These are phyloP conservation scores for Penicillium decumbens DNA, from an alignment of 2,329 filamentous ascomycete species.

Conservation along the genomic window DNA sequence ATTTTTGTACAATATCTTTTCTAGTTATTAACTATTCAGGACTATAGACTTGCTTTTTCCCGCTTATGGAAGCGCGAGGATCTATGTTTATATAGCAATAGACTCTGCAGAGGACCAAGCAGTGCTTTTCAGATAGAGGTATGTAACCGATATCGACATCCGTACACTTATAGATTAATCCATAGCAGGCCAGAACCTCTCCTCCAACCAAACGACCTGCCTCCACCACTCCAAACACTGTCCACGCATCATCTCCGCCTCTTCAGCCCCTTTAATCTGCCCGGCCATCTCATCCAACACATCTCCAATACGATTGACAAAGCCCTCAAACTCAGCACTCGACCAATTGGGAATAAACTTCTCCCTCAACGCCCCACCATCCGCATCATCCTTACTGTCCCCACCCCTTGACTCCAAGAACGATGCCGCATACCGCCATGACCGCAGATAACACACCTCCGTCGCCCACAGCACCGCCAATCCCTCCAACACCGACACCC, in stretches of 20 bases:
- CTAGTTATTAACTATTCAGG: too few species aligned
- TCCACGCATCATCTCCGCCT: conserved; percentile 38
- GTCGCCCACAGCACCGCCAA: conserved; percentile 73
- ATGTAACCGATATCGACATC: too few species aligned
- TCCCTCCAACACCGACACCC: conserved; percentile 58
- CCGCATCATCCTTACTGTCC: conserved; percentile 47
- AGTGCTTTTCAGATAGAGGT: too few species aligned
- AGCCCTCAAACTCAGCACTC: conserved; percentile 55
- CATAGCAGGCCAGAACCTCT: conserved; percentile 54
- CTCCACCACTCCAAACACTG: conserved; percentile 48
- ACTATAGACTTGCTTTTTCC: too few species aligned
- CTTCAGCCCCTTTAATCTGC: conserved; percentile 36
- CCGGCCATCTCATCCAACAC: conserved; percentile 54
- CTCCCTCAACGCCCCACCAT: conserved; percentile 60
- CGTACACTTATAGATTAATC: conserved; percentile 1
- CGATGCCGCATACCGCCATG: conserved; percentile 49
- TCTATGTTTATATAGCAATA: too few species aligned
- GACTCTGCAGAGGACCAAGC: too few species aligned
- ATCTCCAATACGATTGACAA: conserved; percentile 53
- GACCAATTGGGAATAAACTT: conserved; percentile 69
- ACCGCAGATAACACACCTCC: conserved; percentile 60
- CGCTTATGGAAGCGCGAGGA: too few species aligned
- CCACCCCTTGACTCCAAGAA: conserved; percentile 29
- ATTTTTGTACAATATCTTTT: too few species aligned
- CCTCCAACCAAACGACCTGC: conserved; percentile 52